These are phyloP conservation scores for Trichoderma koningii DNA, from an alignment of 2,329 filamentous ascomycete genomes.

Conservation along the genomic window DNA sequence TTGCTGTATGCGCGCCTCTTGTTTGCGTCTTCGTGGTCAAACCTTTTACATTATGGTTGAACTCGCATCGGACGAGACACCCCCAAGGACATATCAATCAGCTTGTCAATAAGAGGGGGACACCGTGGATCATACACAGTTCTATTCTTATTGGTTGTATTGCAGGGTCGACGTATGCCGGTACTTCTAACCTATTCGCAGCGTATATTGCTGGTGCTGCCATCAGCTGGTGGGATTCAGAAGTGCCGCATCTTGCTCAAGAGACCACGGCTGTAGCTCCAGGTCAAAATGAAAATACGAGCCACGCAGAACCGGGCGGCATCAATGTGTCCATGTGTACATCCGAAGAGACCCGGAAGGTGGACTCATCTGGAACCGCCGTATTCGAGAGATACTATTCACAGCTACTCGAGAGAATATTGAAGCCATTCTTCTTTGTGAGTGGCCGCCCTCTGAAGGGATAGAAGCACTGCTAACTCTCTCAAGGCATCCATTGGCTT, in stretches of 20 bases:
- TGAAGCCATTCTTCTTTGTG: slow-evolving; percentile 75
- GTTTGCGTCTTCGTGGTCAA: slow-evolving; percentile 48
- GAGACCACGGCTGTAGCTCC: background rate
- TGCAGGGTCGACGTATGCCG: slow-evolving; percentile 57
- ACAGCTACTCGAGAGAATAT: slow-evolving; percentile 47
- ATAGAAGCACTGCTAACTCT: background rate
- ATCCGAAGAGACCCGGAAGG: slow-evolving; percentile 27
- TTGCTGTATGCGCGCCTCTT: slow-evolving; percentile 52
- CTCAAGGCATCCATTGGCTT: slow-evolving; percentile 64
- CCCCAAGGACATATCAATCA: slow-evolving; percentile 31
- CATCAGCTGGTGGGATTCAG: slow-evolving; percentile 61
- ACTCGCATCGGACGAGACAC: slow-evolving; percentile 35
- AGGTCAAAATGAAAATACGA: background rate
- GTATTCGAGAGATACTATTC: slow-evolving; percentile 41
- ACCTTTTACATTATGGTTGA: slow-evolving; percentile 45
- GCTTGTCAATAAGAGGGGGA: slow-evolving; percentile 32
- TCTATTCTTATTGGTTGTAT: slow-evolving; percentile 52
- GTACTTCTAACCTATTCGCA: slow-evolving; percentile 63
- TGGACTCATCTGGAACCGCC: slow-evolving; percentile 37
- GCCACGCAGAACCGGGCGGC: background rate
- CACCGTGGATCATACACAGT: slow-evolving; percentile 51
- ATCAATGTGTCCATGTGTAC: no score
- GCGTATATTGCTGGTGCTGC: slow-evolving; percentile 63
- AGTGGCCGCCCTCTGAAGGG: background rate
- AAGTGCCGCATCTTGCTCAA: slow-evolving; percentile 35